Conservation (phyloP, 2,329 filamentous ascomycete species). For the Tricladium varicosporioides region DNA sequence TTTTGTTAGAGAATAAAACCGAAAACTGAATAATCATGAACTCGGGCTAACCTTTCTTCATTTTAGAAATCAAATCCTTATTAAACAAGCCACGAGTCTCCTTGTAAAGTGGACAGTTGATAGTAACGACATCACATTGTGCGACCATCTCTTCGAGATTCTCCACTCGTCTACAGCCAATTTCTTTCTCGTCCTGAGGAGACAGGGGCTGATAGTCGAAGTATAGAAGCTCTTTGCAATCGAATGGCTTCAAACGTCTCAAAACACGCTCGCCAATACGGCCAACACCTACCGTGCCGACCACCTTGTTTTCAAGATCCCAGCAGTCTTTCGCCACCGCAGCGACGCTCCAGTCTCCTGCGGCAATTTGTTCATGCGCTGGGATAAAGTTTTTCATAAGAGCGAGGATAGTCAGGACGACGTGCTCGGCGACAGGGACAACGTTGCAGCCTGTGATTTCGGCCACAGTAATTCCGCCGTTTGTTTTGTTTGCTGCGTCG, state of each 20-base stretch:
- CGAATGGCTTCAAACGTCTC: slow-evolving; percentile 91
- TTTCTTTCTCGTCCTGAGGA: slow-evolving; percentile 87
- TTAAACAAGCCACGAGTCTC: slow-evolving; percentile 96
- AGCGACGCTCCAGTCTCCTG: slow-evolving; percentile 93
- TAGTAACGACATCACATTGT: slow-evolving; percentile 96
- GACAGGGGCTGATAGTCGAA: slow-evolving; percentile 97
- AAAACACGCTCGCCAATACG: slow-evolving; percentile 98
- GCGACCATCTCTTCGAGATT: slow-evolving; percentile 88
- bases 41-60: slow-evolving; percentile 94
- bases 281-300: slow-evolving; percentile 95
- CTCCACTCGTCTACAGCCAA: slow-evolving; percentile 87
- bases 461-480: slow-evolving; percentile 93
- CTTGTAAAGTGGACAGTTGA: slow-evolving; percentile 99
- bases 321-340: slow-evolving; percentile 97
- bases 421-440: slow-evolving; percentile 97
- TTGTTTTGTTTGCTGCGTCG: slow-evolving; percentile 89
- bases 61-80: slow-evolving; percentile 97
- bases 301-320: slow-evolving; percentile 95
- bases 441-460: slow-evolving; percentile 99
- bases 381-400: slow-evolving; percentile 98
- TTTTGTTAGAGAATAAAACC: not conserved
- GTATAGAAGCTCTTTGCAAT: slow-evolving; percentile 99
- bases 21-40: not conserved
- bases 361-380: slow-evolving; percentile 88
- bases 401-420: slow-evolving; percentile 96